Evolutionary conservation across 73 alveolate species (phyloP).

Genomic region (Paramecium octaurelia): DNA sequence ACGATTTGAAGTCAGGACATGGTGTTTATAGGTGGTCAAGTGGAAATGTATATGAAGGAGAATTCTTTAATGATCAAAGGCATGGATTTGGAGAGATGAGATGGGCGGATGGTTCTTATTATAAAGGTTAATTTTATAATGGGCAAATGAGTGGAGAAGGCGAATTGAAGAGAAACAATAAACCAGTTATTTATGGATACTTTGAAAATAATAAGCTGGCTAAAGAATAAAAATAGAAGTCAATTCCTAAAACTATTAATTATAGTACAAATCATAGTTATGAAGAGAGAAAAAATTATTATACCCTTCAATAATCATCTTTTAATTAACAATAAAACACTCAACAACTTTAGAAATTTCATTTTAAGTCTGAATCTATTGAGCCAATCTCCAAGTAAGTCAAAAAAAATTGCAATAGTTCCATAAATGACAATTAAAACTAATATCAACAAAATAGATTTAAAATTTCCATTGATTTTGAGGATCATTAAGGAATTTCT

Average conservation of each 20-base stretch:
- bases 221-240: background rate
- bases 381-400: background rate
- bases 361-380: background rate
- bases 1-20: constrained; percentile 52
- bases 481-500: background rate
- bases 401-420: background rate
- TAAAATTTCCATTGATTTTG: background rate
- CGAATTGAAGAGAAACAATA: background rate
- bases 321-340: background rate
- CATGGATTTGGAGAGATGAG: constrained; percentile 64
- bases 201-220: background rate
- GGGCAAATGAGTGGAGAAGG: constrained; percentile 52
- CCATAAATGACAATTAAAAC: background rate
- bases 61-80: constrained; percentile 54
- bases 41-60: constrained; percentile 57
- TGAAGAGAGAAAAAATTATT: background rate
- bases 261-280: background rate
- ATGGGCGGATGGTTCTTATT: constrained; percentile 58
- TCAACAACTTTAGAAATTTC: background rate
- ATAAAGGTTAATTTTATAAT: constrained; percentile 50
- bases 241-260: background rate
- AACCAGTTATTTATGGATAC: background rate
- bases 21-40: constrained; percentile 58
- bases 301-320: background rate
- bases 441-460: background rate